These are phyloP conservation scores for Clonostachys chloroleuca DNA, from an alignment of 2,329 filamentous ascomycete species.

Conservation along the genomic window DNA sequence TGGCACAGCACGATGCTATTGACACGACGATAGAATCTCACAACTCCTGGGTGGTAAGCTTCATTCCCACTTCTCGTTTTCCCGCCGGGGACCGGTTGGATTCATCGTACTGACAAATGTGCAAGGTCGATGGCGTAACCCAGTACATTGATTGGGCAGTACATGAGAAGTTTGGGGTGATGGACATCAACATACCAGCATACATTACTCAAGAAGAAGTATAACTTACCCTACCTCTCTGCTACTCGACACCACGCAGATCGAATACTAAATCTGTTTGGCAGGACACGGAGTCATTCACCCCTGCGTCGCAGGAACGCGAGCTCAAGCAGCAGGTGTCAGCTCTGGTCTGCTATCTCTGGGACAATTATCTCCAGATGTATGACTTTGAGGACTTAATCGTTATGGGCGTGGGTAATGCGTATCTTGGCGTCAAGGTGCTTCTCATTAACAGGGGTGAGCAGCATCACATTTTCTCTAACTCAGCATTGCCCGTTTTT, in stretches of 20 bases:
- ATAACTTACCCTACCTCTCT: slow-evolving; percentile 7
- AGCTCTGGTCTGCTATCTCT: slow-evolving; percentile 79
- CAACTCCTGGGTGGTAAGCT: slow-evolving; percentile 80
- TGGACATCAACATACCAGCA: slow-evolving; percentile 88
- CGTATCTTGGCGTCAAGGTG: slow-evolving; percentile 78
- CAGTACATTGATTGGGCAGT: slow-evolving; percentile 83
- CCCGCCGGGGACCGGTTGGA: too few relatives aligned
- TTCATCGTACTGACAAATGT: too few relatives aligned
- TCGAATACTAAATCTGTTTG: too few relatives aligned
- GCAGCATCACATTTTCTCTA: slow-evolving; percentile 1
- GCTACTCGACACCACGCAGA: too few relatives aligned
- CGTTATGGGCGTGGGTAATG: slow-evolving; percentile 84
- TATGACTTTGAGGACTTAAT: slow-evolving; percentile 71
- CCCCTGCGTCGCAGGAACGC: slow-evolving; percentile 36
- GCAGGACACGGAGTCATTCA: slow-evolving; percentile 43
- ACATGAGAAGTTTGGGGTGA: slow-evolving; percentile 72
- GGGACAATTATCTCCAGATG: slow-evolving; percentile 94
- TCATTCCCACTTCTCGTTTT: too few relatives aligned
- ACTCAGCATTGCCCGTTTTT: background rate
- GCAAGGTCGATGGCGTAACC: slow-evolving; percentile 73
- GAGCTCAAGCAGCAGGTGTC: slow-evolving; percentile 56
- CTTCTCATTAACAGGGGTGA: slow-evolving; percentile 73
- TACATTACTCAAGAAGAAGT: slow-evolving; percentile 64
- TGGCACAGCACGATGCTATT: slow-evolving; percentile 62
- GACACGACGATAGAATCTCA: slow-evolving; percentile 74